These are phyloP conservation scores for Sporothrix humicola DNA, from an alignment of 2,329 filamentous ascomycete genomes.

Conservation along the genomic window DNA sequence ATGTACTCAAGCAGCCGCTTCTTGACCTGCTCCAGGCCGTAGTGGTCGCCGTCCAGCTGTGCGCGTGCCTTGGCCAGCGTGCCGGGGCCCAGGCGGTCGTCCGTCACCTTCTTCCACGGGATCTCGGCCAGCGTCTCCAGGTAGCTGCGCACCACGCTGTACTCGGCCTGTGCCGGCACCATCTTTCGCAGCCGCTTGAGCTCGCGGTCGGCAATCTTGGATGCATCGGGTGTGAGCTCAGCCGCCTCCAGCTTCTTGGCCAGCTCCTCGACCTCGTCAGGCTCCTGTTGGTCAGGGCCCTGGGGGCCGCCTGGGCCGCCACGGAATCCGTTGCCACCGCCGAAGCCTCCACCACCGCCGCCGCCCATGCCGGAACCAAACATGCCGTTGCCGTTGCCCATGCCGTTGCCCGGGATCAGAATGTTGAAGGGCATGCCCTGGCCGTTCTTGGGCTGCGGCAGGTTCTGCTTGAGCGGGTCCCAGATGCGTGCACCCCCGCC, in stretches of 20 bases:
- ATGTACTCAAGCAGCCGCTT: constrained; percentile 94
- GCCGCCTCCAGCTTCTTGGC: constrained; percentile 86
- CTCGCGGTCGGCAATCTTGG: constrained; percentile 90
- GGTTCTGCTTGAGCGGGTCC: constrained; percentile 44
- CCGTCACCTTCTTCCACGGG: constrained; percentile 84
- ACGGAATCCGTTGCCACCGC: constrained; percentile 36
- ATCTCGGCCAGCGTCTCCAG: constrained; percentile 93
- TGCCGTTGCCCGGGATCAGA: constrained; percentile 37
- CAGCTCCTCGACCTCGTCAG: constrained; percentile 88
- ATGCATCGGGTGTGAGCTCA: constrained; percentile 79
- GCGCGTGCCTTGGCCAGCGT: constrained; percentile 80
- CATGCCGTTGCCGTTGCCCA: constrained; percentile 42
- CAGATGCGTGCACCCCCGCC: constrained; percentile 46
- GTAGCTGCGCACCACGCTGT: constrained; percentile 91
- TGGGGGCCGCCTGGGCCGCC: constrained; percentile 37
- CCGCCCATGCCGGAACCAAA: constrained; percentile 38
- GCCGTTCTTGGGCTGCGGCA: constrained; percentile 33
- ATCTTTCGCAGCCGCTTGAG: constrained; percentile 89
- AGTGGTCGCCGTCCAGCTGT: constrained; percentile 95
- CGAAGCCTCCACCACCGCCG: constrained; percentile 45
- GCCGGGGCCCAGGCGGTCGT: constrained; percentile 82
- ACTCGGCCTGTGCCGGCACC: constrained; percentile 94
- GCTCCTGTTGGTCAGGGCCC: constrained; percentile 62
- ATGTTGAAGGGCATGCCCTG: constrained; percentile 32
- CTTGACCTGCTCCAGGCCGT: constrained; percentile 96